Conservation (phyloP, 2,329 filamentous ascomycete genomes). For the Leptographium lundbergii region DNA sequence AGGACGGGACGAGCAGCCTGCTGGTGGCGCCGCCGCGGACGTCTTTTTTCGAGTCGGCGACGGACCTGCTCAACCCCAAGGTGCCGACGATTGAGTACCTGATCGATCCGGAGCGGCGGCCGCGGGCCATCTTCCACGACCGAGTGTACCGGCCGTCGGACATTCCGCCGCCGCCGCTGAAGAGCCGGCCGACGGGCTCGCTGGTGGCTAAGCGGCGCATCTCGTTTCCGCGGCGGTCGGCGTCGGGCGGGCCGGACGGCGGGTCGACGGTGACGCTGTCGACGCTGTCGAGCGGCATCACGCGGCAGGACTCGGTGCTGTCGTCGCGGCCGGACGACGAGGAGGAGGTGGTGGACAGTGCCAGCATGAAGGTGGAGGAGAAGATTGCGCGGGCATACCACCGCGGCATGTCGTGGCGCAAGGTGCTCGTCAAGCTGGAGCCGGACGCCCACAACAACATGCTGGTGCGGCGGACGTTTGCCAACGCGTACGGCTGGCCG, state of each 20-base stretch:
- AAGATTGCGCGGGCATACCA: constrained; percentile 97
- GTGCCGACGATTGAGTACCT: constrained; percentile 72
- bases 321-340: constrained; percentile 37
- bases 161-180: constrained; percentile 69
- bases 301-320: constrained; percentile 29
- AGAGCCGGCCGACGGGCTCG: constrained; percentile 27
- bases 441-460: constrained; percentile 99
- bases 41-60: constrained; percentile 88
- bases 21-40: constrained; percentile 71
- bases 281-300: constrained; percentile 13
- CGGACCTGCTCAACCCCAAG: constrained; percentile 83
- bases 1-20: constrained; percentile 21
- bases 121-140: constrained; percentile 92
- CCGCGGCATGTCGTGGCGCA: constrained; percentile 82
- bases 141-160: constrained; percentile 88
- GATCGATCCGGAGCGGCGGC: constrained; percentile 66
- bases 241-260: neutral
- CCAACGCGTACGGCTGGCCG: constrained; percentile 95
- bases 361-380: constrained; percentile 83
- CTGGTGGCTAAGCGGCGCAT: constrained; percentile 17
- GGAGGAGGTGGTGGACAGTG: constrained; percentile 41
- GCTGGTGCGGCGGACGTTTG: constrained; percentile 89
- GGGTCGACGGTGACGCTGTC: constrained; percentile 1
- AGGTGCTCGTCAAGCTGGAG: constrained; percentile 88
- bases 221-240: constrained; percentile 5